phyloP scores from a whole-genome alignment of 768 basidiomycete species.

The Mrakia hoshinonis region DNA sequence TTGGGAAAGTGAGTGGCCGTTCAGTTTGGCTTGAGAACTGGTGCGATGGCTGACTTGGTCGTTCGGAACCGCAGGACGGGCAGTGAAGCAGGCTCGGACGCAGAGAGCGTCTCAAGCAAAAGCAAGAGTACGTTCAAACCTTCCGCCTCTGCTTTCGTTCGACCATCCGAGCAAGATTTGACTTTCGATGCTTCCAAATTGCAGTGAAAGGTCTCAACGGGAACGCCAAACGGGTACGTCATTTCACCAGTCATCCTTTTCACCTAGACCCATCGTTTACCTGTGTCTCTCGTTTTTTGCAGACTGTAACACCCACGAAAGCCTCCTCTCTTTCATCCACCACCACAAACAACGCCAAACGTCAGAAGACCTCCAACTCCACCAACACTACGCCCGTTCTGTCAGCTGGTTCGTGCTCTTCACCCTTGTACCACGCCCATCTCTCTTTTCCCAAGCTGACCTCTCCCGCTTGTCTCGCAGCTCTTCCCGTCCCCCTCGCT shows the following conservation, averaged over 20 bases:
- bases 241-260: not conserved
- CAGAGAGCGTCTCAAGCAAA: not conserved
- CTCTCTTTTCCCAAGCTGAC: not conserved
- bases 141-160: not conserved
- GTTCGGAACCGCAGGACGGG: not conserved
- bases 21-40: not conserved
- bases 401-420: not conserved
- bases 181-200: not conserved
- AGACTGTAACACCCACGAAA: not conserved
- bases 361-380: not conserved
- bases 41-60: not conserved
- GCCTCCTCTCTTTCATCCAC: not conserved
- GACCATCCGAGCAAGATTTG: not conserved
- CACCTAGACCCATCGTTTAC: not conserved
- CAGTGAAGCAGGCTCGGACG: constrained; percentile 2
- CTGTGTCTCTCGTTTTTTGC: not conserved
- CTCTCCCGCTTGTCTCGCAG: not conserved
- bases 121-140: not conserved
- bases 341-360: not conserved
- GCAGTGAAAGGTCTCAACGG: constrained; percentile 2
- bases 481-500: not conserved
- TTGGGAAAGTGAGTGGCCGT: constrained; percentile 10
- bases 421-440: not conserved
- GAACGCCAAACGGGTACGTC: not conserved
- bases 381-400: not conserved